Percentiles rank a stretch among this genome's conserved stretches.
Evolutionary conservation across 768 basidiomycete genomes (phyloP).

Genomic region (Chlorophyllum brunneum): DNA sequence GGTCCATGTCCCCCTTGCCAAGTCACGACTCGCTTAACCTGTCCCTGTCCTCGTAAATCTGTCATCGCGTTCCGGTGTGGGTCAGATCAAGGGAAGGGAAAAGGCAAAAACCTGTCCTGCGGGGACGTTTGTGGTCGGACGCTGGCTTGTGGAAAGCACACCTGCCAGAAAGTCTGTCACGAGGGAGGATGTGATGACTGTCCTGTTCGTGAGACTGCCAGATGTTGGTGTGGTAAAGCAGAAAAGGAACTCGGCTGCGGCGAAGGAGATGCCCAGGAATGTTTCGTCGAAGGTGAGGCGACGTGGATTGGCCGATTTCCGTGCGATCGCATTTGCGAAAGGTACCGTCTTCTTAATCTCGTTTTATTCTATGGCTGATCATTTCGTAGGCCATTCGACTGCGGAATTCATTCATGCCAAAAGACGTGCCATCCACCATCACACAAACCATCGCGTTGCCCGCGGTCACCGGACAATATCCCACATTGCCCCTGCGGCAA

Average conservation of each 20-base stretch:
- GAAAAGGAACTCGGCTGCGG: slow-evolving; percentile 62
- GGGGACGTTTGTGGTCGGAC: slow-evolving; percentile 37
- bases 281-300: slow-evolving; percentile 36
- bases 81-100: slow-evolving; percentile 25
- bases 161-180: slow-evolving; percentile 71
- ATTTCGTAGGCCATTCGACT: slow-evolving; percentile 59
- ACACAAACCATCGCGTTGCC: slow-evolving; percentile 54
- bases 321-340: slow-evolving; percentile 60
- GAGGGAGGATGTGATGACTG: slow-evolving; percentile 72
- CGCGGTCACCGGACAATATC: slow-evolving; percentile 64
- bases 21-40: slow-evolving; percentile 70
- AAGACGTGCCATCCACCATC: slow-evolving; percentile 78
- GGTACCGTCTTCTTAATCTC: slow-evolving; percentile 30
- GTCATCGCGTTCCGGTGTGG: slow-evolving; percentile 59
- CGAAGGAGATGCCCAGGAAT: slow-evolving; percentile 42
- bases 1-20: slow-evolving; percentile 96
- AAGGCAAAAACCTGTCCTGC: slow-evolving; percentile 35
- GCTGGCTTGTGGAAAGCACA: slow-evolving; percentile 72
- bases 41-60: slow-evolving; percentile 71
- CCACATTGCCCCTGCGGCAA: slow-evolving; percentile 84
- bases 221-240: slow-evolving; percentile 82
- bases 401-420: slow-evolving; percentile 71
- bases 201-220: slow-evolving; percentile 42
- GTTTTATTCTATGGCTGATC: slow-evolving; percentile 6
- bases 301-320: slow-evolving; percentile 60